Evolutionary conservation across 371 early-diverging fungal genomes (phyloP).

Genomic region (Mucor piriformis): DNA sequence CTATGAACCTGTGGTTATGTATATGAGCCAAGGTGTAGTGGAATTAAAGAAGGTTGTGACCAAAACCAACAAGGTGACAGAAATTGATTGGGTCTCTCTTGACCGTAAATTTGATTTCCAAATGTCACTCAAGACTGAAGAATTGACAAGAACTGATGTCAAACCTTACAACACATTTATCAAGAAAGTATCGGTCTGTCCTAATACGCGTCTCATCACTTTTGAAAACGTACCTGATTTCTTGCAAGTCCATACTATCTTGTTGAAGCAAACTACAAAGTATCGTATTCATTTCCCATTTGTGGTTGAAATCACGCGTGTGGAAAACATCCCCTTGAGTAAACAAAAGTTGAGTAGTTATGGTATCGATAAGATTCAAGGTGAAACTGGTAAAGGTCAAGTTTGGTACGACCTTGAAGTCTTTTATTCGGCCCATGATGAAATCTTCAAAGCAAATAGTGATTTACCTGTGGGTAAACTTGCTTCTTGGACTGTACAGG

Average conservation of each 20-base stretch:
- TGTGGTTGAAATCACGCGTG: constrained; percentile 50
- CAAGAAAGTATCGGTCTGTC: constrained; percentile 44
- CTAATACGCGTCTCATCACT: constrained; percentile 35
- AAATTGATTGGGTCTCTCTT: constrained; percentile 51
- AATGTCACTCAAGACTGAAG: constrained; percentile 35
- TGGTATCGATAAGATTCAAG: constrained; percentile 38
- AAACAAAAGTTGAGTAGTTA: constrained; percentile 27
- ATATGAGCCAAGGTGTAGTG: constrained; percentile 43
- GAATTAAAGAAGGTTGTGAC: constrained; percentile 45
- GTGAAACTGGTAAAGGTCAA: constrained; percentile 42
- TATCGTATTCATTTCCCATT: constrained; percentile 54
- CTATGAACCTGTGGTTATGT: constrained; percentile 44
- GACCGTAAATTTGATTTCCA: constrained; percentile 57
- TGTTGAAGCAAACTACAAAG: constrained; percentile 40
- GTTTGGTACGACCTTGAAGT: constrained; percentile 53
- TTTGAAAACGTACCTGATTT: constrained; percentile 54
- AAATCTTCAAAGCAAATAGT: constrained; percentile 37
- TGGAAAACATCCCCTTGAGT: constrained; percentile 40
- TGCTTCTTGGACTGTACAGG: constrained; percentile 49
- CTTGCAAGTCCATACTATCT: constrained; percentile 42
- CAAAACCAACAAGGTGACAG: constrained; percentile 29
- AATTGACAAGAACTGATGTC: constrained; percentile 42
- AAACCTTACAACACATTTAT: constrained; percentile 55
- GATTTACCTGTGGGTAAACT: constrained; percentile 41
- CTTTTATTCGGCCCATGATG: constrained; percentile 33